Conservation (phyloP, 495 filamentous ascomycete genomes). For the Clavariopsis aquatica region DNA sequence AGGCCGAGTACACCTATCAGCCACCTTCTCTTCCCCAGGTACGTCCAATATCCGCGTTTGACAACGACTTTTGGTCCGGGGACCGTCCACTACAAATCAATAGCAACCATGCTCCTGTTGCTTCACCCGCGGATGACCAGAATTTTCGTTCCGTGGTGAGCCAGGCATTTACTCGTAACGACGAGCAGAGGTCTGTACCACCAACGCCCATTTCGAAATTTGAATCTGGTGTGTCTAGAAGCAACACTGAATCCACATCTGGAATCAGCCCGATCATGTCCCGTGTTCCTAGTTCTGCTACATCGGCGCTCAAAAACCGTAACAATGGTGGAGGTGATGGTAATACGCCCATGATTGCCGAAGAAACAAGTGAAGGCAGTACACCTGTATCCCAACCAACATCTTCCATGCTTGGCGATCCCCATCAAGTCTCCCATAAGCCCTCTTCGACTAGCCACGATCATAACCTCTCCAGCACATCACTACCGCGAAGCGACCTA, state of each 20-base stretch:
- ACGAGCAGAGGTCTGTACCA: conserved; percentile 51
- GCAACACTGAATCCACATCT: conserved; percentile 66
- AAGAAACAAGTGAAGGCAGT: conserved; percentile 48
- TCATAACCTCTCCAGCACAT: conserved; percentile 37
- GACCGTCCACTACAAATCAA: conserved; percentile 4
- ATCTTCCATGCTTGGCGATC: conserved; percentile 31
- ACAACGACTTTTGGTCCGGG: conserved; percentile 38
- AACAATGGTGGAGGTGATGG: conserved; percentile 38
- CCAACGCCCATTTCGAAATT: conserved; percentile 54
- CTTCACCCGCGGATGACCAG: conserved; percentile 54
- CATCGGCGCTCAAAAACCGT: conserved; percentile 34
- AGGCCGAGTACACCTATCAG: background rate
- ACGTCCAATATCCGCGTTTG: conserved; percentile 33
- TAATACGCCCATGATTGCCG: conserved; percentile 59
- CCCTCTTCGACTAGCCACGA: conserved; percentile 43
- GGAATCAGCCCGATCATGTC: conserved; percentile 71
- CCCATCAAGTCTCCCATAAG: conserved; percentile 46
- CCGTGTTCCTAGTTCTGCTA: conserved; percentile 49
- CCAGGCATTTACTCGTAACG: conserved; percentile 63
- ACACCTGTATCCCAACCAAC: conserved; percentile 33
- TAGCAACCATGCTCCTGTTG: background rate
- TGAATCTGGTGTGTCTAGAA: conserved; percentile 53
- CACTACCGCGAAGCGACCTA: conserved; percentile 56
- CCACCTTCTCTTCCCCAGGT: conserved; percentile 26
- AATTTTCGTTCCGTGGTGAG: conserved; percentile 70